Evolutionary conservation across 148 eudicot genomes (phyloP), one percentile per base, ranked within the genome.

Genomic region (Vaccinium myrtillus): DNA sequence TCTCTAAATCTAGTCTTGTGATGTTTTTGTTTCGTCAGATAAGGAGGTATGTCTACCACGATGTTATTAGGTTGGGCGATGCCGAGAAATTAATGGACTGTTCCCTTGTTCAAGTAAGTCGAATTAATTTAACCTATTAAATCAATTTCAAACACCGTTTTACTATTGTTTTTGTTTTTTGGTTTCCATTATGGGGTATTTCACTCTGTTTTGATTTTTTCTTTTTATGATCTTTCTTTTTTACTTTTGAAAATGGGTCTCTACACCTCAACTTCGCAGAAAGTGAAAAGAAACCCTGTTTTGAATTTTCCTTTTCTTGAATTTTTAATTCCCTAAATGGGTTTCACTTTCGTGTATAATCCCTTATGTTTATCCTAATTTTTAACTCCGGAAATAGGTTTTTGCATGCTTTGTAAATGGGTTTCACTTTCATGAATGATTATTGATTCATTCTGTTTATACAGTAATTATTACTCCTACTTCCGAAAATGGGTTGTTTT

Each of bases 1-100:
- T 56, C 13, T 83, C 4, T 5, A 46, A 32, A 32, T 16, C n/a
- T 61, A 30, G n/a, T 55, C 56, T 27, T 6, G 0, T 46, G 14
- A 1, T 21, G 12, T 32, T 32, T 54, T 77, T 85, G 56, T 23
- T 49, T 87, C 70, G 0, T 43, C 90, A 93, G 95, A 88, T 93
- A 80, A 90, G 95, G 25, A 89, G 92, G 83, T 91, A 93, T 84
- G 88, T 93, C 27, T 90, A 91, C 50, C 88, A 89, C 56, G 91
- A 91, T 86, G 95, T 93, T 46, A 61, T 93, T 13, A 90, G 91
- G 83, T 53, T 91, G 8, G 77, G 32, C 8, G 93, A 93, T 89
- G 95, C 93, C 55, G 85, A 88, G 75, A 91, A 91, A 71, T 76
- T 93, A 75, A 87, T 93, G 79, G 88, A 93, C 74, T 93, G 95